A percentile compares a stretch with the other conserved stretches of the same genome.
These are phyloP conservation scores for Sphagnum fallax DNA, from an alignment of 228 moss, liverwort and hornwort genomes.

Conservation along the genomic window DNA sequence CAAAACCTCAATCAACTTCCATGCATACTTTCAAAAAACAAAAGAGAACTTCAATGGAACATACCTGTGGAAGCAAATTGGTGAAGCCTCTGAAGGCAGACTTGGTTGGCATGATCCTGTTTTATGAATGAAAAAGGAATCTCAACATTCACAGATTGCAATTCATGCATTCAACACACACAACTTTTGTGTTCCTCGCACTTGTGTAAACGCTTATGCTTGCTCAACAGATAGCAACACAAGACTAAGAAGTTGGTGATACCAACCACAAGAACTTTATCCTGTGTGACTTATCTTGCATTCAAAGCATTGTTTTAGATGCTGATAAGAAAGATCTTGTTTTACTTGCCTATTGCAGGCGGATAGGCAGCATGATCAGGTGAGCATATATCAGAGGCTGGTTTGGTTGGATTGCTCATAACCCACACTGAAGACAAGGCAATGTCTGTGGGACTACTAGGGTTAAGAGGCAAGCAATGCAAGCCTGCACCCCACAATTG, in stretches of 20 bases:
- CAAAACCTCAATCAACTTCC: not conserved
- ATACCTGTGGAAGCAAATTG: slow-evolving; percentile 3
- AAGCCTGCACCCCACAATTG: no score
- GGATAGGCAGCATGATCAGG: not conserved
- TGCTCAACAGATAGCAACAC: not conserved
- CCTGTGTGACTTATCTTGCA: no score
- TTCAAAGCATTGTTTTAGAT: no score
- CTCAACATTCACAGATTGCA: not conserved
- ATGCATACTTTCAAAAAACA: not conserved
- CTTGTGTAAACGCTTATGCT: not conserved
- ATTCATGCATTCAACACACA: not conserved
- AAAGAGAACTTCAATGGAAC: not conserved
- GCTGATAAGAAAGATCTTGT: no score
- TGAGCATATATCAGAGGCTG: not conserved
- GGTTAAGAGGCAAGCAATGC: no score
- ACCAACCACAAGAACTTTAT: not conserved
- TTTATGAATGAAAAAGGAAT: not conserved
- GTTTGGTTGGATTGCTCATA: not conserved
- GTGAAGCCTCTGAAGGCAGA: slow-evolving; percentile 1
- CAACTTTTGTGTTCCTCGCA: not conserved
- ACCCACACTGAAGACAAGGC: slow-evolving; percentile 7
- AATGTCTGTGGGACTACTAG: slow-evolving; percentile 1
- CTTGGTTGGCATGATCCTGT: not conserved
- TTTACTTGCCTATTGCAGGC: no score
- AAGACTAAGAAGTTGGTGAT: not conserved